phyloP scores from a whole-genome alignment of 2,329 filamentous ascomycete species.

The Sporothrix inflata region DNA sequence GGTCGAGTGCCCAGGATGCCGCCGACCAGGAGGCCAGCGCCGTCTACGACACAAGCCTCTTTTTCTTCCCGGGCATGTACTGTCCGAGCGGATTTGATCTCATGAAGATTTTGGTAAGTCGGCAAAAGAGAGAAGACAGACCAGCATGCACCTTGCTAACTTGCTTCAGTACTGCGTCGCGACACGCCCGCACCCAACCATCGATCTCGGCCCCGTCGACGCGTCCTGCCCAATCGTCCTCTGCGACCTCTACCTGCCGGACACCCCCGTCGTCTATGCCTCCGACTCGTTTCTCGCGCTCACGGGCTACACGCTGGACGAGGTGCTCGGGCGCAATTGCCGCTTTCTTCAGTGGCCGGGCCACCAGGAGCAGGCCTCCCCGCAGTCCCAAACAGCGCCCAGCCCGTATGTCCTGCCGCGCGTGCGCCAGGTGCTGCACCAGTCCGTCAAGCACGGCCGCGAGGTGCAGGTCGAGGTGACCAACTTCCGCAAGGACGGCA shows the following conservation, averaged over 20 bases:
- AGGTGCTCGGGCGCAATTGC: constrained; percentile 80
- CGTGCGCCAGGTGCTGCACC: constrained; percentile 57
- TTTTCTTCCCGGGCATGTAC: constrained; percentile 28
- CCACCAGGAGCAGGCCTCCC: not conserved
- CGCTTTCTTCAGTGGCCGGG: constrained; percentile 77
- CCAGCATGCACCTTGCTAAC: not conserved
- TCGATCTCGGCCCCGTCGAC: constrained; percentile 81
- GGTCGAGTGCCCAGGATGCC: not conserved
- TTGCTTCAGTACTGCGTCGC: constrained; percentile 56
- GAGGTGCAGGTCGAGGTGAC: constrained; percentile 62
- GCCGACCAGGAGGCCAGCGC: not conserved
- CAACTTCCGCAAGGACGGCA: constrained; percentile 82
- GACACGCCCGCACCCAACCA: constrained; percentile 70
- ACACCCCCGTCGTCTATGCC: constrained; percentile 81
- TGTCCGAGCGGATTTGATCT: constrained; percentile 29
- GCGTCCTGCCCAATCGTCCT: constrained; percentile 82
- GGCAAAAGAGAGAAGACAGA: not conserved
- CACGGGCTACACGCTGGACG: constrained; percentile 75
- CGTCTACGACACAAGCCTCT: not conserved
- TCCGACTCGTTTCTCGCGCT: constrained; percentile 78
- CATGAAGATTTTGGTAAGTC: constrained; percentile 26
- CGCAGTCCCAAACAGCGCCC: not conserved
- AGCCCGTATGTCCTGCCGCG: not conserved
- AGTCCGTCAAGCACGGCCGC: constrained; percentile 48
- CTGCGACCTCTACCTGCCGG: constrained; percentile 74